Conservation (phyloP, 2,329 filamentous ascomycete species). For the Calcarisporium arbuscula region DNA sequence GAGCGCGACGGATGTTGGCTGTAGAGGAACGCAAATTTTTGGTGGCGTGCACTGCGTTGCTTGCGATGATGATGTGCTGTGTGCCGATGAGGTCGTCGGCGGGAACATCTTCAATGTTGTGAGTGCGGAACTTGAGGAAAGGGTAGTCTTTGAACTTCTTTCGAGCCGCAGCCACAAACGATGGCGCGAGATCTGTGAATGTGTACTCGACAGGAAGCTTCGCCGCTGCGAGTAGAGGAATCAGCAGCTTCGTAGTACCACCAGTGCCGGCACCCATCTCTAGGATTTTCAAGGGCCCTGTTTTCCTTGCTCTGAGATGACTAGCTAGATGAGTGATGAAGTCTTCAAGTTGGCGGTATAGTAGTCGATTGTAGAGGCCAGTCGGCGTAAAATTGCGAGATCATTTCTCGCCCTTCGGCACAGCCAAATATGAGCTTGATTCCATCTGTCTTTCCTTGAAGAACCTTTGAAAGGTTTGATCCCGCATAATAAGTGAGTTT, state of each 20-base stretch:
- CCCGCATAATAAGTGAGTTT: slow-evolving; percentile 19
- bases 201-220: slow-evolving; percentile 26
- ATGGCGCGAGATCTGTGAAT: slow-evolving; percentile 30
- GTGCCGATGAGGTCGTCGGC: slow-evolving; percentile 9
- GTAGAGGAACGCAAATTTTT: slow-evolving; percentile 12
- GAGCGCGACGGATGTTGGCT: slow-evolving; percentile 13
- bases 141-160: slow-evolving; percentile 7
- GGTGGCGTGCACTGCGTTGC: slow-evolving; percentile 31
- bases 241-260: slow-evolving; percentile 24
- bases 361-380: slow-evolving; percentile 26
- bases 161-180: slow-evolving; percentile 9
- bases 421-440: slow-evolving; percentile 32
- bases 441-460: slow-evolving; percentile 27
- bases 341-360: slow-evolving; percentile 25
- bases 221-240: slow-evolving; percentile 18
- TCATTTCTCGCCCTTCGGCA: slow-evolving; percentile 25
- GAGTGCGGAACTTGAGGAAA: slow-evolving; percentile 8
- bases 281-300: slow-evolving; percentile 21
- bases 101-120: slow-evolving; percentile 8
- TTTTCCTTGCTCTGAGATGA: background rate
- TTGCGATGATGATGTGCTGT: slow-evolving; percentile 26
- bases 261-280: slow-evolving; percentile 20
- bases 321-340: slow-evolving; percentile 17
- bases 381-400: slow-evolving; percentile 28
- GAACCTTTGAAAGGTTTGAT: slow-evolving; percentile 18